Base-by-base conservation (phyloP, 495 filamentous ascomycete species). In the Hypoxylon lenormandii region DNA sequence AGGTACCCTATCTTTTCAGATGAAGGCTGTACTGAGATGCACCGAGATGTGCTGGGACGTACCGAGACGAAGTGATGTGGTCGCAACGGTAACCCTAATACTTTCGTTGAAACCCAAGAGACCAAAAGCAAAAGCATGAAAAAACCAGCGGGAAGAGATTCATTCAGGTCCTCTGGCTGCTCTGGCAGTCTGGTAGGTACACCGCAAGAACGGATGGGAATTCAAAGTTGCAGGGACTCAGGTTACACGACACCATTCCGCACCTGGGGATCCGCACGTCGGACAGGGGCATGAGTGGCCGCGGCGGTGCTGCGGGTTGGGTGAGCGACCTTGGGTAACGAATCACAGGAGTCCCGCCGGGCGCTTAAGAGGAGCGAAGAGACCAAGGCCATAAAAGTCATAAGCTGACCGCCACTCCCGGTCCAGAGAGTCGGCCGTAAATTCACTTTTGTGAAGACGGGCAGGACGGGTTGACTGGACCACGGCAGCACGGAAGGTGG, bases 401-500 rank as follows among this genome's bases (percentile, higher is more conserved):
- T 76, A 74, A 70, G 72, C 72, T 76, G 74, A 76, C 74, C 74
- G 74, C 74, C 59, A 71, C 62, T 76, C 72, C 63, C 49, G 30
- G 46, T 54, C 54, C 21, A 23, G 61, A 74, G 45, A 46, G 74
- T 69, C 74, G 61, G 72, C 42, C 12, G 36, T 8, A 38, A 33
- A 38, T 19, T 37, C 33, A 3, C 7, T 11, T 51, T n/a, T n/a
- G n/a, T n/a, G n/a, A n/a, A n/a, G n/a, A n/a, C n/a, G 18, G 36
- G 5, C 50, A 57, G 50, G 10, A 33, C 30, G 30, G 30, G 30
- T 33, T 33, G 4, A 1, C n/a, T 33, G 30, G 30, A 33, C 30
- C 30, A 8, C 30, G 30, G 30, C n/a, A n/a, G n/a, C n/a, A n/a
- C n/a, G n/a, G n/a, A n/a, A 33, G 30, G 30, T 33, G 30, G 30